phyloP scores from a whole-genome alignment of 805 yeast genomes.

The Candida peoriensis region DNA sequence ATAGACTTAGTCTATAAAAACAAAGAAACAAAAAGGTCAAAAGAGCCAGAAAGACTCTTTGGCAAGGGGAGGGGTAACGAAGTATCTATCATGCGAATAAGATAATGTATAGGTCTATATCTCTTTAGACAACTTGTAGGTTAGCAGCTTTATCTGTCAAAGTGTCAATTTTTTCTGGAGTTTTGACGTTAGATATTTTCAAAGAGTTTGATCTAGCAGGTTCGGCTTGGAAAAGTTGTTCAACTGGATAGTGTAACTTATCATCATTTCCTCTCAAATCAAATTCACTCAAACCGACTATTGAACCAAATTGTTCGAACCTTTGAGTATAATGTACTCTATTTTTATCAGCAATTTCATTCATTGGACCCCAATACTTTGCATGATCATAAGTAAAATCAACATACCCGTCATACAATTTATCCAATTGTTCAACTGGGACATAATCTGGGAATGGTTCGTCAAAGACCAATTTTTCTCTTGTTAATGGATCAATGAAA shows the following conservation, averaged over 20 bases:
- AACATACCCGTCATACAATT: constrained; percentile 75
- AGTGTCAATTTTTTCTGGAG: constrained; percentile 2
- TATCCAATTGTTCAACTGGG: constrained; percentile 72
- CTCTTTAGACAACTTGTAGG: constrained; percentile 5
- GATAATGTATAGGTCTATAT: too few species aligned
- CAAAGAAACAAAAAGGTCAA: too few species aligned
- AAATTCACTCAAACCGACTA: constrained; percentile 73
- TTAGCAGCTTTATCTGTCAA: constrained; percentile 3
- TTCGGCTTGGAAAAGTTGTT: background rate
- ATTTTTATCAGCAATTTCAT: constrained; percentile 50
- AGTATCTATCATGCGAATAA: too few species aligned
- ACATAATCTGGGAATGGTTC: constrained; percentile 82
- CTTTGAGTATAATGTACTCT: constrained; percentile 57
- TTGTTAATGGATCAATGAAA: constrained; percentile 89
- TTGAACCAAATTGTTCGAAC: constrained; percentile 62
- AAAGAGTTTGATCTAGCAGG: background rate
- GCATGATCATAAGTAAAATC: constrained; percentile 80
- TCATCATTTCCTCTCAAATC: constrained; percentile 54
- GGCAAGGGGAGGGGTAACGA: too few species aligned
- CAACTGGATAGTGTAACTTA: constrained; percentile 5
- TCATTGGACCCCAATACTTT: constrained; percentile 69
- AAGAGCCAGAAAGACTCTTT: too few species aligned
- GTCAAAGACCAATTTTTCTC: constrained; percentile 86
- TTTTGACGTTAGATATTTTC: background rate
- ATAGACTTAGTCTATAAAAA: too few species aligned